Conservation (phyloP, 164 flowering plant species). For the Taxillus chinensis region DNA sequence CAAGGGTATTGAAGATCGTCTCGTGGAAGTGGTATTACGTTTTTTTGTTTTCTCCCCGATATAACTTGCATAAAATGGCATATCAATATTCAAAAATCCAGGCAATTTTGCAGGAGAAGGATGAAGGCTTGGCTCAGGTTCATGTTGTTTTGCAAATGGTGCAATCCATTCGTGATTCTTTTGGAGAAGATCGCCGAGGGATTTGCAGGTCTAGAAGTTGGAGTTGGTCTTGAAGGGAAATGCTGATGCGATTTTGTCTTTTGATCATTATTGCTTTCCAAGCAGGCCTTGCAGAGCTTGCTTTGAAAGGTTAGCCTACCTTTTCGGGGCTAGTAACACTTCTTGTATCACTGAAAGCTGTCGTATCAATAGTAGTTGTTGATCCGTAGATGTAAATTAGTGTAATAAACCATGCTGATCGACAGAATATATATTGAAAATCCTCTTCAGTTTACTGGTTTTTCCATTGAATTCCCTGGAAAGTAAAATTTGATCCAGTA, state of each 20-base stretch:
- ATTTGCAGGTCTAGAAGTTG: conserved; percentile 74
- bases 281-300: too few species aligned
- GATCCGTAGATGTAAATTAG: too few species aligned
- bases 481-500: too few species aligned
- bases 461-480: too few species aligned
- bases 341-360: too few species aligned
- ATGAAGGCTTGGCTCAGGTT: conserved; percentile 35
- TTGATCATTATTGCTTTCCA: not conserved
- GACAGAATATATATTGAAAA: too few species aligned
- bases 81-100: not conserved
- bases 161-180: conserved; percentile 73
- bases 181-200: conserved; percentile 65
- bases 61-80: not conserved
- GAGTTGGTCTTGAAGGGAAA: conserved; percentile 33
- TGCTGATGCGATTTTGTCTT: conserved; percentile 8
- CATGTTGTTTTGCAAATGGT: conserved; percentile 58
- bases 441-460: too few species aligned
- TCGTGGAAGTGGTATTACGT: conserved; percentile 54
- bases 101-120: conserved; percentile 38
- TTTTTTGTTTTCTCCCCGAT: not conserved
- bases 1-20: conserved; percentile 55
- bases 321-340: not conserved
- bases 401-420: too few species aligned
- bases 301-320: not conserved
- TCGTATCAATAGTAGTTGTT: too few species aligned